Evolutionary conservation across 2,329 filamentous ascomycete genomes (phyloP).

Genomic region (Xylaria sp.): DNA sequence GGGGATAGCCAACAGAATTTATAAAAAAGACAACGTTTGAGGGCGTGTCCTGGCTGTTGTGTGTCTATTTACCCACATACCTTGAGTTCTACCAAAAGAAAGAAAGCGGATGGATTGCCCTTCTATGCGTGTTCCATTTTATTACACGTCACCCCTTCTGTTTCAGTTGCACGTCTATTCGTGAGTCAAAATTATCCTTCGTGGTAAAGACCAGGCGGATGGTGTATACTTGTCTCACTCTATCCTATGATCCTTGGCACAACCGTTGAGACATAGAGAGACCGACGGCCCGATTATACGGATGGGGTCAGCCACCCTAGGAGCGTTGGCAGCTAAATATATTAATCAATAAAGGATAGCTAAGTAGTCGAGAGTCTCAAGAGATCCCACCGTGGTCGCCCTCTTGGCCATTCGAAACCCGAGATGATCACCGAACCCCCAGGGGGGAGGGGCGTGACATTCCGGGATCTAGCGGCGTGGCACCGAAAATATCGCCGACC

Average conservation of each 20-base stretch:
- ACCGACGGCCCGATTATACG: conserved; percentile 30
- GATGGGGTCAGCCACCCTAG: conserved; percentile 17
- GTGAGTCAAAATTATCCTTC: conserved; percentile 7
- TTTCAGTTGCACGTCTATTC: background rate
- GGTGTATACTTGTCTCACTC: conserved; percentile 17
- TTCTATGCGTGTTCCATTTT: conserved; percentile 5
- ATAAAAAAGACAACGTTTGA: background rate
- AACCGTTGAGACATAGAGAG: conserved; percentile 21
- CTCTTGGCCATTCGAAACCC: background rate
- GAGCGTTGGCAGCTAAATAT: conserved; percentile 5
- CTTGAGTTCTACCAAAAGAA: background rate
- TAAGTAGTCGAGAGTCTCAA: conserved; percentile 19
- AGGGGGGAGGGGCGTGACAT: conserved; percentile 28
- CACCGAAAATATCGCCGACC: conserved; percentile 8
- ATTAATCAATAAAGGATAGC: conserved; percentile 12
- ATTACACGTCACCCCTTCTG: conserved; percentile 2
- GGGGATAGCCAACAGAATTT: background rate
- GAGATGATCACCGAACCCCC: background rate
- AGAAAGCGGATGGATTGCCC: background rate
- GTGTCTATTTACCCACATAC: background rate
- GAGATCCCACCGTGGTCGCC: conserved; percentile 2
- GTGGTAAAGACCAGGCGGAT: background rate
- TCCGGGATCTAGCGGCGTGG: conserved; percentile 17
- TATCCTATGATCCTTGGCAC: background rate
- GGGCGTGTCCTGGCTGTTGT: background rate